A percentile compares a stretch with the other conserved stretches of the same genome.
phyloP scores from a whole-genome alignment of 2,329 filamentous ascomycete genomes.

The Fusarium fujikuroi region DNA sequence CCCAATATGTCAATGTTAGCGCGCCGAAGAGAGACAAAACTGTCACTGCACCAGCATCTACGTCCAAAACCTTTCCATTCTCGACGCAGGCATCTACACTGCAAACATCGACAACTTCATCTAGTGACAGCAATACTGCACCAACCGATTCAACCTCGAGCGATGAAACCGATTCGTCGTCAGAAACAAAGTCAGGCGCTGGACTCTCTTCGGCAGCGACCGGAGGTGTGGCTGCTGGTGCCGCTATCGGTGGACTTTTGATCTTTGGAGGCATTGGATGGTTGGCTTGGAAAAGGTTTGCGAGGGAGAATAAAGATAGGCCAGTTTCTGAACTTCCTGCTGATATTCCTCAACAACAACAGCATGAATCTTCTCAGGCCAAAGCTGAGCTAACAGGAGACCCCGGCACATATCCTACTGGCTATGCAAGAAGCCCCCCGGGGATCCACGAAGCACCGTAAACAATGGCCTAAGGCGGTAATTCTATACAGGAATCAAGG shows the following conservation, averaged over 20 bases:
- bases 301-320: not conserved
- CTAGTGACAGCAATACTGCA: accelerated
- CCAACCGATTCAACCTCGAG: not conserved
- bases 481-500: not conserved
- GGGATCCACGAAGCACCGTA: not conserved
- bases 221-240: not conserved
- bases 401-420: not conserved
- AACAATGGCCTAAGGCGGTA: not conserved
- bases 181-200: not conserved
- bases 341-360: not conserved
- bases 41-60: too few species aligned
- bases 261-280: not conserved
- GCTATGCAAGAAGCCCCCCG: not conserved
- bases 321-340: not conserved
- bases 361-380: not conserved
- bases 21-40: not conserved
- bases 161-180: not conserved
- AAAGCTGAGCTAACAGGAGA: not conserved
- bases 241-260: not conserved
- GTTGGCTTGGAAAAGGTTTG: not conserved
- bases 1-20: not conserved
- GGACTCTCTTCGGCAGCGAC: not conserved
- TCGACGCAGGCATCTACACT: not conserved
- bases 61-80: accelerated
- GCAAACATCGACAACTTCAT: not conserved